phyloP scores from a whole-genome alignment of 805 yeast genomes.

The Cyberlindnera mississippiensis region DNA sequence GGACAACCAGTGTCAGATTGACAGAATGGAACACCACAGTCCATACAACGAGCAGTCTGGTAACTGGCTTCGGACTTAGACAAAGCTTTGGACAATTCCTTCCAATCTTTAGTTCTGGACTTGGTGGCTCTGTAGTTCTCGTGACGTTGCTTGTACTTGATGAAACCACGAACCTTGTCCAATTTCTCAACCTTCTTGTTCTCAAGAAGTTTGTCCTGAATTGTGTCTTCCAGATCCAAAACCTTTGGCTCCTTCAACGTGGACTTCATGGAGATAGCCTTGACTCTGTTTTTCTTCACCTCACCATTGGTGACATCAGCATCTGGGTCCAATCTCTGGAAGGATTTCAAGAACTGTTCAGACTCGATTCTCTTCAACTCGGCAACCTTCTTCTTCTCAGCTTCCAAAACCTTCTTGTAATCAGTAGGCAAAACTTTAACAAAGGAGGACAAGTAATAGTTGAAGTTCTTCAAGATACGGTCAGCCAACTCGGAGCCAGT shows the following conservation, averaged over 20 bases:
- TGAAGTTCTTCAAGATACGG: constrained; percentile 78
- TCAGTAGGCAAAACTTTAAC: constrained; percentile 92
- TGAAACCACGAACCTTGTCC: constrained; percentile 85
- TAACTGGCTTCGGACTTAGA: constrained; percentile 80
- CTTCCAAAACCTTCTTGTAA: constrained; percentile 83
- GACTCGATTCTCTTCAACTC: constrained; percentile 55
- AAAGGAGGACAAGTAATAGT: constrained; percentile 80
- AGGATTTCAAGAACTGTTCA: constrained; percentile 59
- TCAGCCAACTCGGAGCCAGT: constrained; percentile 90
- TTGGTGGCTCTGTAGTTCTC: constrained; percentile 81
- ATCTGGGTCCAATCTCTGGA: constrained; percentile 72
- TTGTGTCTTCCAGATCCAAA: constrained; percentile 84
- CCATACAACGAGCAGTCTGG: constrained; percentile 99
- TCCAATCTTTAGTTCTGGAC: constrained; percentile 84
- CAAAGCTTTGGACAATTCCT: constrained; percentile 77
- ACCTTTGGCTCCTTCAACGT: constrained; percentile 71
- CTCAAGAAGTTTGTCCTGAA: constrained; percentile 63
- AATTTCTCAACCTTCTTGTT: constrained; percentile 60
- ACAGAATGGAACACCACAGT: constrained; percentile 99
- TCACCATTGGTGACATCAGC: constrained; percentile 90
- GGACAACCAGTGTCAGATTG: constrained; percentile 98
- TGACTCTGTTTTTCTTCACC: constrained; percentile 39
- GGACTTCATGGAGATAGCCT: constrained; percentile 29
- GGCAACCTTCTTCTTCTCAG: constrained; percentile 64
- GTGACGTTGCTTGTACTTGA: constrained; percentile 86